phyloP scores from a whole-genome alignment of 2,329 filamentous ascomycete species.

The Sporothrix brunneoviolacea region DNA sequence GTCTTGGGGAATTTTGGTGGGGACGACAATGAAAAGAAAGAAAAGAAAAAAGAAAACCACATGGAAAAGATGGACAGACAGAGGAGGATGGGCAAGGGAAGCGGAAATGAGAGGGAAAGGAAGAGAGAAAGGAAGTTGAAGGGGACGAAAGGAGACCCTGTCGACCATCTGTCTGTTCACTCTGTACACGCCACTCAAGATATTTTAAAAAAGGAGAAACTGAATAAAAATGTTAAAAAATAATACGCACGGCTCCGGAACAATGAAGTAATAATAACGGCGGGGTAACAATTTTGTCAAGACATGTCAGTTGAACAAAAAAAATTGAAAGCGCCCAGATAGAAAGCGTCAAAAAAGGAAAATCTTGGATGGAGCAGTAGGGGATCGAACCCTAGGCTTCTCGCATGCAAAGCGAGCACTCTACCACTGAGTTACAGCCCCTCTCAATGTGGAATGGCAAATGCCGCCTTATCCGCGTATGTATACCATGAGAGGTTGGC shows the following conservation, averaged over 20 bases:
- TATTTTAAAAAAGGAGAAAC: not conserved
- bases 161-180: not conserved
- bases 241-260: too few relatives aligned
- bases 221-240: slow-evolving; percentile 5
- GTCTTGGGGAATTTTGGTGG: not conserved
- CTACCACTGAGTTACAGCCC: slow-evolving; percentile 26
- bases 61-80: not conserved
- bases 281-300: too few relatives aligned
- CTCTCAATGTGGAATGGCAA: not conserved
- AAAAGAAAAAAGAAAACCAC: slow-evolving; percentile 12
- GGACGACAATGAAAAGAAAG: slow-evolving; percentile 3
- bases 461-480: slow-evolving; percentile 8
- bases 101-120: not conserved
- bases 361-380: slow-evolving; percentile 21
- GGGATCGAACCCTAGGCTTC: slow-evolving; percentile 29
- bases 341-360: slow-evolving; percentile 8
- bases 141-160: not conserved
- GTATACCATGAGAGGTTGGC: slow-evolving; percentile 1
- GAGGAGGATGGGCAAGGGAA: not conserved
- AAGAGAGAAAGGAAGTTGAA: too few relatives aligned
- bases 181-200: slow-evolving; percentile 9
- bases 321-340: not conserved
- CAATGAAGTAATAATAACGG: too few relatives aligned
- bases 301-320: too few relatives aligned
- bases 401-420: slow-evolving; percentile 29